Percentiles rank a stretch among this genome's conserved stretches.
Conservation (phyloP, 2,329 filamentous ascomycete species). For the Fusarium euwallaceae region DNA sequence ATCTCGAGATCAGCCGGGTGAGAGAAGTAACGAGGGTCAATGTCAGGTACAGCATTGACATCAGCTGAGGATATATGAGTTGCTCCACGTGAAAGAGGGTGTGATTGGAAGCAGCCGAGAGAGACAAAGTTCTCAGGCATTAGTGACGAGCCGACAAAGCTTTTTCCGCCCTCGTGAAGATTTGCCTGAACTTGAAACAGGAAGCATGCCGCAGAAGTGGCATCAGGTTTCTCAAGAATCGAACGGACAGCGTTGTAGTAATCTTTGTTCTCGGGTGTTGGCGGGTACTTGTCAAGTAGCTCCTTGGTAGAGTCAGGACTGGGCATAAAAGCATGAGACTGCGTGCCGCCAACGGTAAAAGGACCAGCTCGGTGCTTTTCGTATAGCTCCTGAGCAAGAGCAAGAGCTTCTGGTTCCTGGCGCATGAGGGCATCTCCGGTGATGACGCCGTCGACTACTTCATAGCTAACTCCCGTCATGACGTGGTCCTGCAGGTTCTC, state of each 20-base stretch:
- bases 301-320: background rate
- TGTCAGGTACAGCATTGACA: background rate
- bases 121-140: background rate
- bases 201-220: background rate
- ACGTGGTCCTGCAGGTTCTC: background rate
- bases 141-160: background rate
- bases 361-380: background rate
- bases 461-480: background rate
- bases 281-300: background rate
- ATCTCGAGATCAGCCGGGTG: background rate
- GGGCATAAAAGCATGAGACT: background rate
- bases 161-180: background rate
- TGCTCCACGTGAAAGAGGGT: background rate
- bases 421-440: background rate
- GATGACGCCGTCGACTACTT: background rate
- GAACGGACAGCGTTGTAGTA: background rate
- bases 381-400: background rate
- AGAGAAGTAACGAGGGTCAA: background rate
- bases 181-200: background rate
- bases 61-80: background rate
- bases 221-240: background rate
- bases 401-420: background rate
- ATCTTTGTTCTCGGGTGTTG: background rate
- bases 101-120: background rate
- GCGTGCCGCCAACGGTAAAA: background rate